Percentiles rank a stretch among this genome's conserved stretches.
phyloP scores from a whole-genome alignment of 2,329 filamentous ascomycete species.

The Balansia obtecta region DNA sequence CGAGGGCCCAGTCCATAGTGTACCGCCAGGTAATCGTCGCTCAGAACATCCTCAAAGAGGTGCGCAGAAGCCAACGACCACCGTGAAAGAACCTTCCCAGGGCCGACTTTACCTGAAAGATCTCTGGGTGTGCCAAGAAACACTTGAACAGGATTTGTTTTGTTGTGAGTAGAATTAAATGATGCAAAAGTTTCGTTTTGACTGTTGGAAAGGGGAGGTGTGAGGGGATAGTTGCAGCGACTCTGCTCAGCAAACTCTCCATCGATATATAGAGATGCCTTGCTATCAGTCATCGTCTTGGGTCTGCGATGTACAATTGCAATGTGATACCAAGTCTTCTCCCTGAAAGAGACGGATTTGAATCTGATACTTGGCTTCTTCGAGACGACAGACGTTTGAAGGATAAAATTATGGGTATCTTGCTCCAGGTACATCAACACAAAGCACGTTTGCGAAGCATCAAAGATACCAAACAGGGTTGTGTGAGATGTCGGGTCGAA shows the following conservation, averaged over 20 bases:
- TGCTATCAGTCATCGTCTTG: conserved; percentile 62
- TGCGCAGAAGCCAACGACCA: conserved; percentile 89
- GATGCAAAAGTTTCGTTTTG: conserved; percentile 59
- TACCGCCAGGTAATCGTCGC: conserved; percentile 84
- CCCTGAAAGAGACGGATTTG: conserved; percentile 66
- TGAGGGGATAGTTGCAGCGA: conserved; percentile 76
- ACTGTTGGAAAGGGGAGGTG: conserved; percentile 51
- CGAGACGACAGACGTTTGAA: conserved; percentile 88
- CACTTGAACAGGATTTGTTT: conserved; percentile 65
- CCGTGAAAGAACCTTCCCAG: conserved; percentile 60
- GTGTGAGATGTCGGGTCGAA: conserved; percentile 82
- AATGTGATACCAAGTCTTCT: conserved; percentile 84
- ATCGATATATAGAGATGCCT: conserved; percentile 80
- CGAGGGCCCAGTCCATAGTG: conserved; percentile 80
- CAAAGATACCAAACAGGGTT: conserved; percentile 91
- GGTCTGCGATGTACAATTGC: conserved; percentile 73
- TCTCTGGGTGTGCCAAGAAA: conserved; percentile 90
- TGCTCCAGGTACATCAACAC: conserved; percentile 87
- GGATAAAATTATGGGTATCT: conserved; percentile 84
- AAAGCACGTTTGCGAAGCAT: conserved; percentile 85
- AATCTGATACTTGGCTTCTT: conserved; percentile 84
- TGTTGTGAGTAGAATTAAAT: conserved; percentile 45
- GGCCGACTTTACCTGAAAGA: conserved; percentile 62
- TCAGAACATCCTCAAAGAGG: conserved; percentile 75
- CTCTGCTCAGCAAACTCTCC: conserved; percentile 90